Evolutionary conservation across 2,329 filamentous ascomycete species (phyloP), one percentile per base, ranked within the genome.

Genomic region (Apiospora malaysiana): DNA sequence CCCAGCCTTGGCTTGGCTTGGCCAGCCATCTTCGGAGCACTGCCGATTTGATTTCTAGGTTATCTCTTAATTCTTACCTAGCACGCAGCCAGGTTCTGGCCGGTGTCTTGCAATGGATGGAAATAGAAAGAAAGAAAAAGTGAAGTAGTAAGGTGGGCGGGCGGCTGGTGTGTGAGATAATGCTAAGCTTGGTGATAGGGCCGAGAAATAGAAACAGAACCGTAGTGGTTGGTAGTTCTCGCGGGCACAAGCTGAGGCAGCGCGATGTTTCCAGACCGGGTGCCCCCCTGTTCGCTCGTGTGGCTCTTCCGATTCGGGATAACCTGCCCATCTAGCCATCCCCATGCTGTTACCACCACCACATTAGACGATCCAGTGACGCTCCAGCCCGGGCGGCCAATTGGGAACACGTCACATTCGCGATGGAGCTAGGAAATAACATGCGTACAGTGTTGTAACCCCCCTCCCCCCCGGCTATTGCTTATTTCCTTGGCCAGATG

Each of bases 231-330:
- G 32, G 56, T 32, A 9, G 56, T 63, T 40, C 56, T 63, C 56
- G 56, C 56, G n/a, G n/a, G 56, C 56, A 63, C 32, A 63, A 63
- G 56, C 27, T 63, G 56, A 63, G 56, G 56, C 56, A 63, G 56
- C 32, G 56, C 8, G 18, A 63, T 63, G 56, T 63, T 63, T 63
- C 56, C 18, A 63, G 56, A 63, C 56, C 18, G 18, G 56, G 56
- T 32, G 56, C 32, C 56, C 56, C 51, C 56, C 27, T 4, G 12
- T 32, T 40, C 32, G 56, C 8, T 23, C 25, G 25, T 16, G 32
- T 40, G 8, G 56, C 56, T 40, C 56, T 63, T 18, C 56, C 56
- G 56, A 12, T 63, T 56, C 49, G 49, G 49, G 27, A 40, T n/a
- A 37, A 59, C 51, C 16, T 59, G 49, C 51, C 51, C 16, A 46